Percentiles rank a stretch among this genome's conserved stretches.
Conservation (phyloP, 2,329 filamentous ascomycete species). For the Pyricularia pennisetigena region DNA sequence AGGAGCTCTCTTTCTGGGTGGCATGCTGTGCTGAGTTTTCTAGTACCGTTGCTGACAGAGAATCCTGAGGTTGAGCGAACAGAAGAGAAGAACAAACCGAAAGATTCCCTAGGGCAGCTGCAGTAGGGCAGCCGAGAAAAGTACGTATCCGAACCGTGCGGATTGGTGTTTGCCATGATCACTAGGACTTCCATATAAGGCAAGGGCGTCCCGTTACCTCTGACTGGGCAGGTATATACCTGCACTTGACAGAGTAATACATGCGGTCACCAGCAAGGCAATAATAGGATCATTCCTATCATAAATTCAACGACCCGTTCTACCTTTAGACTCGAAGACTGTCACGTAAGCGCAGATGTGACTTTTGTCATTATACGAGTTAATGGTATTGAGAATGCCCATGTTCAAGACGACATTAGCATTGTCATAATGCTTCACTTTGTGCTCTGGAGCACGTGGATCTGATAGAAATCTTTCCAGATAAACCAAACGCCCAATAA, state of each 20-base stretch:
- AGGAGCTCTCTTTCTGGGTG: background rate
- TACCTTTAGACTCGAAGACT: no score
- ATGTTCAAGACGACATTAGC: background rate
- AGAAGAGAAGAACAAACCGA: background rate
- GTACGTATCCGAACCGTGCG: no score
- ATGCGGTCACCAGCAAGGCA: background rate
- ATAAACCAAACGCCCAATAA: background rate
- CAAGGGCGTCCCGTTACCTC: background rate
- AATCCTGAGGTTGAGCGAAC: background rate
- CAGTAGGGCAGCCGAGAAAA: background rate
- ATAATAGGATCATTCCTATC: background rate
- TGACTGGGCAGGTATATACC: background rate
- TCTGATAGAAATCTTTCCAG: background rate
- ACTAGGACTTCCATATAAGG: background rate
- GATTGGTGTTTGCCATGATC: background rate
- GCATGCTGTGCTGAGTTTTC: background rate
- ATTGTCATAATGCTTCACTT: background rate
- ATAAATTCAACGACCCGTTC: background rate
- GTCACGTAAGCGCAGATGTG: background rate
- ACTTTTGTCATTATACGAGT: background rate
- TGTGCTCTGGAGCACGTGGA: background rate
- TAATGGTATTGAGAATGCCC: background rate
- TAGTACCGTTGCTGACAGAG: background rate
- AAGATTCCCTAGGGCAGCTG: background rate
- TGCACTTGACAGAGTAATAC: background rate